Percentiles rank a stretch among this genome's conserved stretches.
Conservation (phyloP, 768 basidiomycete species). For the Calvatia gigantea region DNA sequence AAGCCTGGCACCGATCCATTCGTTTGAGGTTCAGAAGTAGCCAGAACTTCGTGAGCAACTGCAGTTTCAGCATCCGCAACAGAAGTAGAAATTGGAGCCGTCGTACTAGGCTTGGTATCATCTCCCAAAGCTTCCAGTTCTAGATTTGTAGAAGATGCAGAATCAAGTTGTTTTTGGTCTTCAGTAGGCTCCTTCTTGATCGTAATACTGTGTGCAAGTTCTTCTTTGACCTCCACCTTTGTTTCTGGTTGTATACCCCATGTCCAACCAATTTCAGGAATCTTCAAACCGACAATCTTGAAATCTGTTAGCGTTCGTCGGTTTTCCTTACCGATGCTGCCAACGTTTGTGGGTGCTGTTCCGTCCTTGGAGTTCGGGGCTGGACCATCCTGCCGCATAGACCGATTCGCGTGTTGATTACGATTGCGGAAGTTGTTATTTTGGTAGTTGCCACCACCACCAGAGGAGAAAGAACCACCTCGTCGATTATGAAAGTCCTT, state of each 20-base stretch:
- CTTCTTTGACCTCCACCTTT: constrained; percentile 15
- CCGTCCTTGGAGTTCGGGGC: constrained; percentile 51
- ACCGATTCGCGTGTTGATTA: constrained; percentile 49
- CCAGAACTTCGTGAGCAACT: constrained; percentile 22
- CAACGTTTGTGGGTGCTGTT: constrained; percentile 38
- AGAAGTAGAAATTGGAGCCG: constrained; percentile 24
- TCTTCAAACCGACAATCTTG: constrained; percentile 89
- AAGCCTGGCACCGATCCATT: constrained; percentile 21
- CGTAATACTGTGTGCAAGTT: constrained; percentile 12
- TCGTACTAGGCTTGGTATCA: constrained; percentile 21
- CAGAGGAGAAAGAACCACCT: constrained; percentile 61
- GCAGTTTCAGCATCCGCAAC: constrained; percentile 25
- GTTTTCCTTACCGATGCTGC: constrained; percentile 70
- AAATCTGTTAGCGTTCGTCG: constrained; percentile 95
- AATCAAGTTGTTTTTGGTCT: background rate
- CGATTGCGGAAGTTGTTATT: constrained; percentile 58
- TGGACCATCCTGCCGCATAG: constrained; percentile 40
- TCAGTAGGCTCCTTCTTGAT: constrained; percentile 27
- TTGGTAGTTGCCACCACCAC: constrained; percentile 41
- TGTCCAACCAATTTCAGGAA: constrained; percentile 78
- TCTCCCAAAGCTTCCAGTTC: constrained; percentile 27
- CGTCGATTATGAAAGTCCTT: constrained; percentile 64
- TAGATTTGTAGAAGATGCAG: constrained; percentile 14
- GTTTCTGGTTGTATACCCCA: constrained; percentile 66
- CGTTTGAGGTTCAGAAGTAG: constrained; percentile 1